These are phyloP conservation scores for Alternaria sp. DNA, from an alignment of 2,329 filamentous ascomycete species.

Conservation along the genomic window DNA sequence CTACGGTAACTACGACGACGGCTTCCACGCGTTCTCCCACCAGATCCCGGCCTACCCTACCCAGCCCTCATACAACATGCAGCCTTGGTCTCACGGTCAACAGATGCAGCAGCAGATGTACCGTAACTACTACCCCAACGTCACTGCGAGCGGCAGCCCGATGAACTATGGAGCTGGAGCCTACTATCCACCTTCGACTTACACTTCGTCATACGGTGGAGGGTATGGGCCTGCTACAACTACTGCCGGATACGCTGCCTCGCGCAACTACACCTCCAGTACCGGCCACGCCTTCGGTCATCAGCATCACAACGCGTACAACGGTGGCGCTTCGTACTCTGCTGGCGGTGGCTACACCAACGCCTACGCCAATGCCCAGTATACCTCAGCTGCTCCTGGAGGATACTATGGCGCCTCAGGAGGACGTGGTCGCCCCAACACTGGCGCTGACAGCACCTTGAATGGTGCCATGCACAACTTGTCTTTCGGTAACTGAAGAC, in stretches of 20 bases:
- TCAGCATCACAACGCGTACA: conserved; percentile 3
- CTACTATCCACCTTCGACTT: conserved; percentile 39
- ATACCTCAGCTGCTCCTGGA: conserved; percentile 7
- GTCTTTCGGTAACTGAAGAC: conserved; percentile 17
- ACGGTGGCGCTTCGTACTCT: conserved; percentile 10
- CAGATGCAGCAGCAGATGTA: conserved; percentile 31
- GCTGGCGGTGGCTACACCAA: conserved; percentile 9
- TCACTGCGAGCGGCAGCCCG: conserved; percentile 33
- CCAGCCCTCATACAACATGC: conserved; percentile 36
- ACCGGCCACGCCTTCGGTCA: conserved; percentile 21
- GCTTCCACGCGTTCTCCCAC: conserved; percentile 41
- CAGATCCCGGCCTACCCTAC: conserved; percentile 34
- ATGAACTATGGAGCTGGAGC: conserved; percentile 41
- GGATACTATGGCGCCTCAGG: conserved; percentile 6
- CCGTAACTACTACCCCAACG: conserved; percentile 27
- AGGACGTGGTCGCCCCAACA: conserved; percentile 14
- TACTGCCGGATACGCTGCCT: conserved; percentile 16
- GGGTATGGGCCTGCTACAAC: conserved; percentile 24
- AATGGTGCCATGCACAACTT: conserved; percentile 35
- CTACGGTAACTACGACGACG: conserved; percentile 34
- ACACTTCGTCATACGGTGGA: conserved; percentile 31
- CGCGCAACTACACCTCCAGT: conserved; percentile 20
- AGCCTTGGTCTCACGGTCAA: conserved; percentile 33
- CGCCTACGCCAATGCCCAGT: not conserved
- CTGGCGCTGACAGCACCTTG: conserved; percentile 20